Evolutionary conservation across 345 rosid species (phyloP), one percentile per base, ranked within the genome.

Genomic region (Salix dunnii): DNA sequence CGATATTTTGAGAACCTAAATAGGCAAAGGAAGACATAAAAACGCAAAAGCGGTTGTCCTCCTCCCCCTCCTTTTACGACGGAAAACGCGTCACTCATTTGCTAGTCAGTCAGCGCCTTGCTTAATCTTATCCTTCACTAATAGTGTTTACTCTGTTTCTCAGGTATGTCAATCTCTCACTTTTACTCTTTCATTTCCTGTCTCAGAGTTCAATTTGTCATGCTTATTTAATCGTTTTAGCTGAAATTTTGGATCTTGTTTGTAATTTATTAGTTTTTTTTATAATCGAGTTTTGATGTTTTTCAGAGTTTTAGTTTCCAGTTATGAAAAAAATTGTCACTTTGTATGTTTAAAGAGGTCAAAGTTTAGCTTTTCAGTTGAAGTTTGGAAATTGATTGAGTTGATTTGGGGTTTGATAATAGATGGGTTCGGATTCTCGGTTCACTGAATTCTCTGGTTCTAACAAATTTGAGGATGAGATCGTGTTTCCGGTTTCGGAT

Each of bases 381-480:
- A 51, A 17, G 25, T 42, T 31, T 55, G 31, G 62, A 46, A n/a
- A 28, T 51, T 65, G 72, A 73, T 55, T 73, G 10, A 40, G 31
- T 76, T 17, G 64, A 27, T 58, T 58, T 67, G 16, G 76, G 70
- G 77, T 66, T 33, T 31, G 46, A 60, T 38, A n/a, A 23, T n/a
- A 49, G 76, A 75, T 72, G 80, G 81, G 72, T 55, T 70, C 72
- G 17, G 79, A 82, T 78, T 67, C 80, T 69, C 38, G 77, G 20
- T 81, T 77, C 61, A 42, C 62, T 42, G 80, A 28, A 17, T 72
- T 67, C 20, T 42, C 80, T 67, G 77, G 65, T 36, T 64, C 77
- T 16, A 49, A 66, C 55, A 55, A 71, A 8, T 69, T 68, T 66
- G 67, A 66, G 64, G 76, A 81, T 43, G 55, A 63, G 60, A 30